These are phyloP conservation scores for Cyclocybe aegerita DNA, from an alignment of 768 basidiomycete species.

Conservation along the genomic window DNA sequence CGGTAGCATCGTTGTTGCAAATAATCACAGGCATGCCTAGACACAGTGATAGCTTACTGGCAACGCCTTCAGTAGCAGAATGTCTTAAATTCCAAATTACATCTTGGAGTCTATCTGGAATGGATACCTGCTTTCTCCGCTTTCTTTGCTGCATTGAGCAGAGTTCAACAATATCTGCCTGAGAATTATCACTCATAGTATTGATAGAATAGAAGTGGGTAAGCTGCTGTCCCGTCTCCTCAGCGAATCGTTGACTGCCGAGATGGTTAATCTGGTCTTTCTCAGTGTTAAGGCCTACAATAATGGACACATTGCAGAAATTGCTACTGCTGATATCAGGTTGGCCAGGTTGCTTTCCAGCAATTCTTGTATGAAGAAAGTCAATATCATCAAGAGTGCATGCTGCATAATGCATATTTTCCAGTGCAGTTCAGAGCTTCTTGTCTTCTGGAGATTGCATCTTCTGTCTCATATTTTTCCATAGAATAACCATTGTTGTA, in stretches of 20 bases:
- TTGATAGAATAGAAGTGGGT: slow-evolving; percentile 28
- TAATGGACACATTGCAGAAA: slow-evolving; percentile 31
- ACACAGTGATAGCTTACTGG: slow-evolving; percentile 28
- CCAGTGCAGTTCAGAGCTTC: slow-evolving; percentile 25
- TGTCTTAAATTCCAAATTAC: slow-evolving; percentile 11
- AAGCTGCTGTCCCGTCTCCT: slow-evolving; percentile 21
- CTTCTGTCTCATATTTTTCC: slow-evolving; percentile 32
- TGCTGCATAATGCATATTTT: slow-evolving; percentile 31
- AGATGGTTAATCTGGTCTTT: slow-evolving; percentile 32
- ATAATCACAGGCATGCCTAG: slow-evolving; percentile 33
- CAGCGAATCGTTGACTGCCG: slow-evolving; percentile 25
- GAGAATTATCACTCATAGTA: slow-evolving; percentile 3
- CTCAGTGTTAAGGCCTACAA: slow-evolving; percentile 29
- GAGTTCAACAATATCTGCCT: background rate
- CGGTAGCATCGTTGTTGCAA: slow-evolving; percentile 28
- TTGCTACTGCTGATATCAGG: slow-evolving; percentile 9
- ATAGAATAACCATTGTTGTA: slow-evolving; percentile 32
- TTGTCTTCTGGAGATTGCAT: slow-evolving; percentile 20
- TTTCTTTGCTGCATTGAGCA: background rate
- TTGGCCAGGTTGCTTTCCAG: slow-evolving; percentile 24
- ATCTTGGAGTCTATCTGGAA: background rate
- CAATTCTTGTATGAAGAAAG: too few relatives aligned
- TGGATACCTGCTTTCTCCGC: background rate
- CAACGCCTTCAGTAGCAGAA: slow-evolving; percentile 13
- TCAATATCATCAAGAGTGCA: slow-evolving; percentile 25